Evolutionary conservation across 768 basidiomycete species (phyloP).

Genomic region (Leccinum pellstonianum): DNA sequence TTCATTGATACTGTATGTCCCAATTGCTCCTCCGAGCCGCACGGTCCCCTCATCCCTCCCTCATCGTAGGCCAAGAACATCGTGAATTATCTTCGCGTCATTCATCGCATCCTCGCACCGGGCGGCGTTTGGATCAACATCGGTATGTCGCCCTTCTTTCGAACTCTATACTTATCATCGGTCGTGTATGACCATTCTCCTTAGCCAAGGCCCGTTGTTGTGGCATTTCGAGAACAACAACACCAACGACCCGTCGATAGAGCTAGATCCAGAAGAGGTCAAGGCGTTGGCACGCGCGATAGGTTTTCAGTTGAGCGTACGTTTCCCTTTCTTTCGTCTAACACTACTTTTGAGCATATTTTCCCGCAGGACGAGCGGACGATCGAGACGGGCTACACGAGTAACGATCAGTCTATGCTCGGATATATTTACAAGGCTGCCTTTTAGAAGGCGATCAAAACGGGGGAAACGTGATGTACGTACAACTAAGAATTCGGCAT

Average conservation of each 20-base stretch:
- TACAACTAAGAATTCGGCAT: not conserved
- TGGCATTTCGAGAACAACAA: conserved; percentile 97
- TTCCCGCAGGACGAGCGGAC: conserved; percentile 72
- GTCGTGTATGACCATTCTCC: too few relatives aligned
- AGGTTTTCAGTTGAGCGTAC: conserved; percentile 80
- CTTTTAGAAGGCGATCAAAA: conserved; percentile 77
- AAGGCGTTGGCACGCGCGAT: conserved; percentile 69
- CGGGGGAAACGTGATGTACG: not conserved
- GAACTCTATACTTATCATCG: not conserved
- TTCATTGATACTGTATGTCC: conserved; percentile 87
- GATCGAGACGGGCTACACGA: conserved; percentile 85
- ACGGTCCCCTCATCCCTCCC: too few relatives aligned
- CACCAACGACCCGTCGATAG: conserved; percentile 78
- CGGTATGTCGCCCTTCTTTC: conserved; percentile 25
- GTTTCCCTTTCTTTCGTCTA: conserved; percentile 24
- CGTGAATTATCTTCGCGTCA: conserved; percentile 81
- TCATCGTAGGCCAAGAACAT: conserved; percentile 81
- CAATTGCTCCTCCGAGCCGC: not conserved
- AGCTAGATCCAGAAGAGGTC: conserved; percentile 88
- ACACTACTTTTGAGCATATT: not conserved
- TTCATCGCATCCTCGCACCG: conserved; percentile 77
- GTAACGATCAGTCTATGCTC: conserved; percentile 77
- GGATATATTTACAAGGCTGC: conserved; percentile 80
- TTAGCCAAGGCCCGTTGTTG: conserved; percentile 68
- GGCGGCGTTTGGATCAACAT: conserved; percentile 94